A percentile compares a stretch with the other conserved stretches of the same genome.
Conservation (phyloP, 345 rosid species). For the Cochlearia excelsa region DNA sequence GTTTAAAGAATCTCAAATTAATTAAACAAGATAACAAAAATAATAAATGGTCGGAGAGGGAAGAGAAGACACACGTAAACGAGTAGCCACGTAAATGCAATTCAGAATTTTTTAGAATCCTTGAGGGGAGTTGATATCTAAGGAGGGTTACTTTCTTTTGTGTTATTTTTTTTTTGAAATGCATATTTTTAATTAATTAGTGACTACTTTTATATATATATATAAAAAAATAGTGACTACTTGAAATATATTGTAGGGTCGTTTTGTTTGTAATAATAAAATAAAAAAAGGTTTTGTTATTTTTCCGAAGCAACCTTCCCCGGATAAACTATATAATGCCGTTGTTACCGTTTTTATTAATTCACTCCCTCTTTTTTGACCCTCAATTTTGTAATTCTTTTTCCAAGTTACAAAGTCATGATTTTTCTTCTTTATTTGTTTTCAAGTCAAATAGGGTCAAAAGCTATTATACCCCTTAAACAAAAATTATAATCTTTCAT, state of each 20-base stretch:
- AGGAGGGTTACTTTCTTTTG: slow-evolving; percentile 27
- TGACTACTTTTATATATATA: too few relatives aligned
- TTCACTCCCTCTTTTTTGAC: not conserved
- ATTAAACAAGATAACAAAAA: too few relatives aligned
- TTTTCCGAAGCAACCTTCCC: not conserved
- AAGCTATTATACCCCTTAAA: too few relatives aligned
- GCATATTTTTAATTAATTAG: not conserved
- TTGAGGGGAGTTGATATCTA: slow-evolving; percentile 40
- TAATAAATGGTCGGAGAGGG: too few relatives aligned
- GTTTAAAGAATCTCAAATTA: too few relatives aligned
- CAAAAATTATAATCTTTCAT: too few relatives aligned
- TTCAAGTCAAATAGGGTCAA: too few relatives aligned
- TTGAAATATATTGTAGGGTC: not conserved
- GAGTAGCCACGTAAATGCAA: slow-evolving; percentile 18
- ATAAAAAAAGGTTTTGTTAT: too few relatives aligned
- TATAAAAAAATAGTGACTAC: not conserved
- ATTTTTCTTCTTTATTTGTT: too few relatives aligned
- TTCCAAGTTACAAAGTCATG: not conserved
- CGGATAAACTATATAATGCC: not conserved
- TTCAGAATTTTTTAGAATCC: slow-evolving; percentile 14
- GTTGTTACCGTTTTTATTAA: not conserved
- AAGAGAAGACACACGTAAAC: too few relatives aligned
- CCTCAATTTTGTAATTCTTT: not conserved
- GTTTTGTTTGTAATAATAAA: too few relatives aligned
- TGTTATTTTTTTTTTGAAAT: too few relatives aligned